Base-by-base conservation (phyloP, 257 asterid species). In the Solanum bukasovii region DNA sequence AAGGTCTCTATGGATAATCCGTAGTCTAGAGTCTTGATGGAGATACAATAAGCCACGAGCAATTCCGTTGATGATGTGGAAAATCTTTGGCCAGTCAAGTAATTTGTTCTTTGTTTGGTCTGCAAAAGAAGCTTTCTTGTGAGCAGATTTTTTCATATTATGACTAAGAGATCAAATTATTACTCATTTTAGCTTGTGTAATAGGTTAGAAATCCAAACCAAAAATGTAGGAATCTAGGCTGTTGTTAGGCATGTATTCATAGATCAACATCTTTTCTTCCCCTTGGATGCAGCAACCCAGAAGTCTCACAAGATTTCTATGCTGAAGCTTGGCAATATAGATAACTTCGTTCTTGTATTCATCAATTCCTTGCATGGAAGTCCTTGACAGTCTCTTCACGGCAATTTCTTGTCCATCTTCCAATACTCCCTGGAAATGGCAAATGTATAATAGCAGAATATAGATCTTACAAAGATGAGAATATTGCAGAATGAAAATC, bases 31-130 rank as follows among this genome's bases (percentile, higher is more conserved):
- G 75, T 90, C 92, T 83, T 90, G 92, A 88, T 90, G 90, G 35
- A 90, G 92, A 81, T 88, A 90, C 86, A 90, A 33, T 37, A 90
- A 82, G 11, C 90, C 92, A 70, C 90, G 90, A 73, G 92, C 92
- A 83, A 90, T 88, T 61, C 90, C 90, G 31, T 90, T 90, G 1
- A 90, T 90, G 63, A 90, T 84, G 85, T 73, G 23, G 82, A 88
- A 83, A 2, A 87, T 72, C 65, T 84, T 90, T 42, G 89, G 88
- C 92, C 92, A 90, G 23, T 90, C 89, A 33, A 90, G 87, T 23
- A 73, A 8, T 33, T n/a, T 72, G 13, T 35, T 88, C 63, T 84
- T 88, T 16, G 29, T 70, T 74, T 68, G 67, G 88, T 90, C 92
- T 90, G 85, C 86, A 56, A 73, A 35, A 67, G 9, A 44, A 78